Conservation (phyloP, 331 rosid species). For the Malus hybrid region DNA sequence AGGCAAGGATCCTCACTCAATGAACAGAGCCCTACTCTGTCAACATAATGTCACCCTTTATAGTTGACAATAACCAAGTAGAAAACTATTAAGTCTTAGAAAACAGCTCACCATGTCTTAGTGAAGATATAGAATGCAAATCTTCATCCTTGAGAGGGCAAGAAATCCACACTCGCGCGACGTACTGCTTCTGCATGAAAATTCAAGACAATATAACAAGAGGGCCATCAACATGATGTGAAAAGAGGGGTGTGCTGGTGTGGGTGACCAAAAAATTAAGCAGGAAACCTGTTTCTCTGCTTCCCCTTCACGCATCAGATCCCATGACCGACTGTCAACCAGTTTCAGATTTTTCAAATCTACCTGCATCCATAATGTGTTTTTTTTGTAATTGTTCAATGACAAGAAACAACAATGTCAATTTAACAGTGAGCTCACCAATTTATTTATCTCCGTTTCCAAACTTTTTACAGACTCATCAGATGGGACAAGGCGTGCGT, state of each 20-base stretch:
- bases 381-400: background rate
- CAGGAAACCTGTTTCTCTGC: conserved; percentile 79
- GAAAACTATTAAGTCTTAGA: background rate
- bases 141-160: conserved; percentile 66
- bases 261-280: background rate
- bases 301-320: conserved; percentile 86
- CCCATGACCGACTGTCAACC: conserved; percentile 70
- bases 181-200: conserved; percentile 70
- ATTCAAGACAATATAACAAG: background rate
- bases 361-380: conserved; percentile 39
- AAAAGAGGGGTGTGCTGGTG: background rate
- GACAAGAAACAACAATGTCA: background rate
- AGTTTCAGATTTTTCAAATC: conserved; percentile 72
- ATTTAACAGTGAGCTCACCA: conserved; percentile 41
- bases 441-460: conserved; percentile 56
- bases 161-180: conserved; percentile 90
- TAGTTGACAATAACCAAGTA: background rate
- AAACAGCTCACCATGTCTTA: conserved; percentile 33
- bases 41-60: background rate
- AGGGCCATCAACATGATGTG: background rate
- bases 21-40: no score
- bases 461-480: conserved; percentile 42
- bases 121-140: conserved; percentile 41
- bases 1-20: no score
- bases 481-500: conserved; percentile 50